Conservation (phyloP, 2,329 filamentous ascomycete genomes). For the Aureobasidium sp. region DNA sequence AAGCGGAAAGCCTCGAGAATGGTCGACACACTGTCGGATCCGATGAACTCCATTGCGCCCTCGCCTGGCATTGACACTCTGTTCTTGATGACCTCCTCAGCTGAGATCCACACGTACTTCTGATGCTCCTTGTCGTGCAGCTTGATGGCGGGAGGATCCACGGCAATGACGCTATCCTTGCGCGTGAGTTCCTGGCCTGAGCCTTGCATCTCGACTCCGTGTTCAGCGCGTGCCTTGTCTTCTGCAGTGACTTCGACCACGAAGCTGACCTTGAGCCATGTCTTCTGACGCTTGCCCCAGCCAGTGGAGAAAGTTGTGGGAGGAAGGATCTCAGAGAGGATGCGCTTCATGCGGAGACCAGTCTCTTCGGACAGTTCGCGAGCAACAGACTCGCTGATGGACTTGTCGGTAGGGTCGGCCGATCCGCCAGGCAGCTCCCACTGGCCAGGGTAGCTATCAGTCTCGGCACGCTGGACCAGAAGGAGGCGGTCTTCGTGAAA, state of each 20-base stretch:
- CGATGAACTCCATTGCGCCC: slow-evolving; percentile 29
- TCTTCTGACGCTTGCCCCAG: slow-evolving; percentile 8
- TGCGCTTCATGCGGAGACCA: slow-evolving; percentile 30
- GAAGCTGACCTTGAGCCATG: slow-evolving; percentile 16
- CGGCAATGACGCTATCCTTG: slow-evolving; percentile 7
- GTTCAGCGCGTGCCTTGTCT: neutral
- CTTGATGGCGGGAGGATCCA: slow-evolving; percentile 3
- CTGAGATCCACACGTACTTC: slow-evolving; percentile 31
- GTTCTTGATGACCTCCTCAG: slow-evolving; percentile 31
- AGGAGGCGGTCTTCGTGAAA: slow-evolving; percentile 28
- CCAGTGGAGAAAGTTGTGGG: slow-evolving; percentile 14
- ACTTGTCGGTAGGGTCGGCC: slow-evolving; percentile 35
- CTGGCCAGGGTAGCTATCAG: slow-evolving; percentile 36
- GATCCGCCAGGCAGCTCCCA: slow-evolving; percentile 46
- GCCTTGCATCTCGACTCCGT: neutral
- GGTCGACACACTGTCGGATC: neutral
- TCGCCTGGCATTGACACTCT: slow-evolving; percentile 18
- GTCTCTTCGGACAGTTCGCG: slow-evolving; percentile 46
- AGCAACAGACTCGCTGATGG: slow-evolving; percentile 36
- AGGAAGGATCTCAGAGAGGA: slow-evolving; percentile 23
- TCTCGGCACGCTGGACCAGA: slow-evolving; percentile 36
- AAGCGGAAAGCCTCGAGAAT: slow-evolving; percentile 17
- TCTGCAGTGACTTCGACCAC: slow-evolving; percentile 16
- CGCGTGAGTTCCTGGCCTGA: slow-evolving; percentile 2
- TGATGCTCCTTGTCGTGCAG: slow-evolving; percentile 38